A percentile compares a stretch with the other conserved stretches of the same genome.
phyloP scores from a whole-genome alignment of 805 yeast genomes.

The Metschnikowia reukaufii region DNA sequence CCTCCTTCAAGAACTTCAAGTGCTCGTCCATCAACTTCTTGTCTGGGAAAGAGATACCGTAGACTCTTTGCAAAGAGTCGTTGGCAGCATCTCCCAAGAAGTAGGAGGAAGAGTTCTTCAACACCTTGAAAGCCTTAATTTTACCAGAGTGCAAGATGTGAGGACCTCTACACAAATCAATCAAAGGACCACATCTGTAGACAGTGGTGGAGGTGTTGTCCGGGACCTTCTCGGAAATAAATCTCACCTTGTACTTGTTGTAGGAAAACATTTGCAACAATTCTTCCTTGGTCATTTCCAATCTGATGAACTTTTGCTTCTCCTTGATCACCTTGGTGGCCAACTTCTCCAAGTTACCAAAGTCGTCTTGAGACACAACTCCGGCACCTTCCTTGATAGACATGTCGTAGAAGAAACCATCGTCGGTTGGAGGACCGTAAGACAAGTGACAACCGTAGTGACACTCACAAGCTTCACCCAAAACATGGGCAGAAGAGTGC shows the following conservation, averaged over 20 bases:
- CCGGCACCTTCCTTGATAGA: constrained; percentile 70
- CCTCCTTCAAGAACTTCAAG: constrained; percentile 91
- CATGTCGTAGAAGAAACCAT: constrained; percentile 97
- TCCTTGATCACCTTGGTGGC: constrained; percentile 90
- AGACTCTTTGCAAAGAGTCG: constrained; percentile 94
- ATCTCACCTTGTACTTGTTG: constrained; percentile 91
- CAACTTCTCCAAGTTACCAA: constrained; percentile 77
- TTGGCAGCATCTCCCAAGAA: constrained; percentile 90
- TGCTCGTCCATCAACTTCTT: constrained; percentile 95
- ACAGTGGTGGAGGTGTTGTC: constrained; percentile 96
- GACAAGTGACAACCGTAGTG: constrained; percentile 89
- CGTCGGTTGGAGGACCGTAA: constrained; percentile 94
- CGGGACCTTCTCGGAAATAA: constrained; percentile 85
- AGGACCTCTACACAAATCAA: constrained; percentile 96
- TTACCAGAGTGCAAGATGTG: constrained; percentile 97
- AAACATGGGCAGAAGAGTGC: constrained; percentile 98
- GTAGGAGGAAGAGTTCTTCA: constrained; percentile 95
- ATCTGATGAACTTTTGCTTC: constrained; percentile 91
- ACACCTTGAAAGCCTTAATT: constrained; percentile 88
- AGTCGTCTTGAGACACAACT: constrained; percentile 77
- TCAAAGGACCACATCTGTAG: constrained; percentile 95
- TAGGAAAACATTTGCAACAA: constrained; percentile 89
- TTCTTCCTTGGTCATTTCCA: constrained; percentile 89
- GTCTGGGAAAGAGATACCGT: constrained; percentile 98
- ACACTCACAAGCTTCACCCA: constrained; percentile 98